Evolutionary conservation across 2,329 filamentous ascomycete species (phyloP), one percentile per base, ranked within the genome.

Genomic region (Stachybotrys chlorohalonatus): DNA sequence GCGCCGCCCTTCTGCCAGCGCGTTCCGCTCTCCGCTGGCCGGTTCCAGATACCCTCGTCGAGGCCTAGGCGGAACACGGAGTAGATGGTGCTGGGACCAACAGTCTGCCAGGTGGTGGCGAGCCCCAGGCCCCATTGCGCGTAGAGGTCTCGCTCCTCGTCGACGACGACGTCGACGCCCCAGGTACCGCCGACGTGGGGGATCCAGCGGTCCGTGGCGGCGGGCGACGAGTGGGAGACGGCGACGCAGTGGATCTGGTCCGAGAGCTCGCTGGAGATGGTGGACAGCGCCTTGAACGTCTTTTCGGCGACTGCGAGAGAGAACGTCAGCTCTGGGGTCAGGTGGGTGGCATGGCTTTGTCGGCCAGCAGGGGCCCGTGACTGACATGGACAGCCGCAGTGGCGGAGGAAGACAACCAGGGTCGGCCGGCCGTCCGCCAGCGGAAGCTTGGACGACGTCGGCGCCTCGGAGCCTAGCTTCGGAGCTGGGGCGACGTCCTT

Each of bases 311-410:
- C 85, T 87, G 49, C 39, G 42, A 50, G 47, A 54, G 47, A 30
- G 47, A 31, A 45, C 13, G 39, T 55, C 17, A 49, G 13, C 36
- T 32, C 13, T 24, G 16, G 16, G 24, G 4, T 24, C 24, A 4
- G 24, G 24, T 24, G 24, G 24, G 24, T 24, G 24, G 24, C 24
- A 24, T 24, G 24, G 24, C 24, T 24, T 24, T 31, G 24, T 24
- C 24, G 24, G 24, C 24, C 24, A 24, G 24, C 7, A 7, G 11
- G 11, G 36, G 31, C 17, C 30, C 39, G 16, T n/a, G 49, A 68
- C 78, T 65, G 77, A 87, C 86, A 89, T 11, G 86, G 86, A 71
- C 86, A 89, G 39, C 86, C 87, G 65, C 86, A 90, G 66, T 90
- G 86, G 39, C 87, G 76, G 6, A 90, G 75, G 63, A 90, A 90